A percentile compares a stretch with the other conserved stretches of the same genome.
These are phyloP conservation scores for Hyaloscypha variabilis DNA, from an alignment of 495 filamentous ascomycete genomes.

Conservation along the genomic window DNA sequence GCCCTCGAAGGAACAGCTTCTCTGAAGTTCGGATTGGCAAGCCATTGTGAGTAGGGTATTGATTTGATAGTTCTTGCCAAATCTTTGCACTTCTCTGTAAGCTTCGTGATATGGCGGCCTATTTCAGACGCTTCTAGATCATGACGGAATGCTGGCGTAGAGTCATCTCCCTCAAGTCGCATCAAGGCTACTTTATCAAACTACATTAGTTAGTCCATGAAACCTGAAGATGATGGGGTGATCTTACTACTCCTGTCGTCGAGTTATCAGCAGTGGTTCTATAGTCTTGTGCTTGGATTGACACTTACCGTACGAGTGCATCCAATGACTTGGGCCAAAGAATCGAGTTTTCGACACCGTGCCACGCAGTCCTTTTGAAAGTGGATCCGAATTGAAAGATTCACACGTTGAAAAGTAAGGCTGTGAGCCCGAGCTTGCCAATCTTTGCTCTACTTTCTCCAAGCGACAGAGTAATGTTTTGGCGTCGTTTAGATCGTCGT, in stretches of 20 bases:
- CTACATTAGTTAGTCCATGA: neutral
- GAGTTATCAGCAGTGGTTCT: too few species aligned
- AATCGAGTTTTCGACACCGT: slow-evolving; percentile 47
- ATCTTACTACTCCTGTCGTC: slow-evolving; percentile 53
- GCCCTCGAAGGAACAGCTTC: slow-evolving; percentile 45
- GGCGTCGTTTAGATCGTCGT: neutral
- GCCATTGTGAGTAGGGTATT: slow-evolving; percentile 25
- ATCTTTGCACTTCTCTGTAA: slow-evolving; percentile 27
- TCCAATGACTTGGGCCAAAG: slow-evolving; percentile 59
- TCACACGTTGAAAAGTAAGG: neutral
- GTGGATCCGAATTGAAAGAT: neutral
- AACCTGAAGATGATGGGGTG: neutral
- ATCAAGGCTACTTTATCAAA: slow-evolving; percentile 17
- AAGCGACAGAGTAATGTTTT: slow-evolving; percentile 9
- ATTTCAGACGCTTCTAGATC: slow-evolving; percentile 9
- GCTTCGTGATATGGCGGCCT: slow-evolving; percentile 16
- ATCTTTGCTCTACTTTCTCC: slow-evolving; percentile 8
- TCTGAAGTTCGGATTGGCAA: slow-evolving; percentile 16
- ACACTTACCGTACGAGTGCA: slow-evolving; percentile 48
- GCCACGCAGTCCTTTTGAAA: slow-evolving; percentile 12
- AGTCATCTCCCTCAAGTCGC: neutral
- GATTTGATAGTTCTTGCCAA: slow-evolving; percentile 31
- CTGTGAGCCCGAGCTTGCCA: slow-evolving; percentile 9
- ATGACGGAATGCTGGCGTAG: neutral
- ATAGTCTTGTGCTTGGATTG: too few species aligned